Percentiles rank a stretch among this genome's conserved stretches.
Evolutionary conservation across 2,329 filamentous ascomycete species (phyloP).

Genomic region (Apiospora sp.): DNA sequence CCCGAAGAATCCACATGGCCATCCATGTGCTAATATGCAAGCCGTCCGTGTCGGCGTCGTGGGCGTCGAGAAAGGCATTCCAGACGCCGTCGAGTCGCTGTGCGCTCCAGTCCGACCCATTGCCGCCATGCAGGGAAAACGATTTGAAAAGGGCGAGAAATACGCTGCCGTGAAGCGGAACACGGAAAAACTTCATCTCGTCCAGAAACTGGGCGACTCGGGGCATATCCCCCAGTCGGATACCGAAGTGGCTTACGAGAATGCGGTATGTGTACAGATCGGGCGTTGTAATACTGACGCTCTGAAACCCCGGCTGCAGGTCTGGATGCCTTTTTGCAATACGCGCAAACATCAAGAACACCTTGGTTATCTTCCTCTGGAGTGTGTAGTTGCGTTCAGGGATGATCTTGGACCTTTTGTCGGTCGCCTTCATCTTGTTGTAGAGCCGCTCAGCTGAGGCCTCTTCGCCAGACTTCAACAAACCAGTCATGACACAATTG

Average conservation of each 20-base stretch:
- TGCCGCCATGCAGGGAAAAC: slow-evolving; percentile 77
- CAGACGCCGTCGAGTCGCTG: slow-evolving; percentile 74
- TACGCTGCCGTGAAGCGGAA: slow-evolving; percentile 77
- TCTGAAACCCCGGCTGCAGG: slow-evolving; percentile 64
- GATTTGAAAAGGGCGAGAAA: slow-evolving; percentile 86
- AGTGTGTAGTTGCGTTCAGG: slow-evolving; percentile 56
- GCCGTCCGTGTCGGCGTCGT: slow-evolving; percentile 54
- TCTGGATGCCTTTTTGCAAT: slow-evolving; percentile 63
- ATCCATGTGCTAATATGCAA: slow-evolving; percentile 68
- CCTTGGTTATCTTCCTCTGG: slow-evolving; percentile 59
- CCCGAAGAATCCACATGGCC: slow-evolving; percentile 66
- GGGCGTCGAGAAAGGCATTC: slow-evolving; percentile 65
- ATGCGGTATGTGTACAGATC: slow-evolving; percentile 82
- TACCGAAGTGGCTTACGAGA: slow-evolving; percentile 77
- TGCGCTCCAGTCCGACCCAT: slow-evolving; percentile 74
- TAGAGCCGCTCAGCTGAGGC: slow-evolving; percentile 83
- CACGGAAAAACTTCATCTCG: slow-evolving; percentile 77
- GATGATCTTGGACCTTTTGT: slow-evolving; percentile 49
- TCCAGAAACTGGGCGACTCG: slow-evolving; percentile 75
- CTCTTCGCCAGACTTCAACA: slow-evolving; percentile 80
- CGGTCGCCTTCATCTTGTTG: slow-evolving; percentile 77
- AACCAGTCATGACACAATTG: slow-evolving; percentile 83
- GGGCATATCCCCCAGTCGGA: slow-evolving; percentile 73
- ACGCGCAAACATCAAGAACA: slow-evolving; percentile 65
- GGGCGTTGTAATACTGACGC: slow-evolving; percentile 71